Evolutionary conservation across 352 stramenopile species (phyloP), one percentile per base, ranked within the genome.

Genomic region (Globisporangium yorkense): DNA sequence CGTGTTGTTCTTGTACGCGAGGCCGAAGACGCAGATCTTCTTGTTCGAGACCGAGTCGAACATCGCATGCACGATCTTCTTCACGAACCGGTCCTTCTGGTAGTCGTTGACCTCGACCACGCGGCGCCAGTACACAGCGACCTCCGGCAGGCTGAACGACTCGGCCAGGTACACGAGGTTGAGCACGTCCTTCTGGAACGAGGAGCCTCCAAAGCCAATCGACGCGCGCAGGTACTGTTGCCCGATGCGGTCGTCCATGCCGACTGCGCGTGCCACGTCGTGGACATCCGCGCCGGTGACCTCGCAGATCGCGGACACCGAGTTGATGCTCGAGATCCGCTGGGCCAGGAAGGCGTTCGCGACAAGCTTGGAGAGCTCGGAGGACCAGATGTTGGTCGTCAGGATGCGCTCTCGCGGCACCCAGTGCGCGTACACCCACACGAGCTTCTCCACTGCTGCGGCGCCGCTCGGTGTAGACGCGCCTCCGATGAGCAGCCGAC

Each of bases 1-100:
- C 44, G 98, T 99, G 79, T 99, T 96, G 71, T 99, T 99, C 89
- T 99, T 99, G 80, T 99, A 99, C 16, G 98, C 97, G 75, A 99
- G 99, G 62, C 98, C 98, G 16, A 99, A 87, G 60, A 99, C 80
- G 54, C 96, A 97, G 72, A 99, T 99, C 74, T 98, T 98, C 78
- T 99, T 99, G 66, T 97, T 97, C 29, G 97, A 99, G 33, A 99
- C 95, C 35, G 96, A 99, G 87, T 99, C 99, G 74, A 99, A 99
- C 97, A 99, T 99, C 44, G 80, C 80, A 13, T 80, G 72, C 49
- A 99, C 95, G 74, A 99, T 98, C 49, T 96, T 98, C 61, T 97
- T 90, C 6, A 93, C 96, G 70, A 99, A 99, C n/a, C 98, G 89
- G 31, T 90, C 89, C 88, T 99, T 99, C 77, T 99, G 98, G 78